Evolutionary conservation across 805 yeast species (phyloP), one percentile per base, ranked within the genome.

Genomic region (Candida peoriensis): DNA sequence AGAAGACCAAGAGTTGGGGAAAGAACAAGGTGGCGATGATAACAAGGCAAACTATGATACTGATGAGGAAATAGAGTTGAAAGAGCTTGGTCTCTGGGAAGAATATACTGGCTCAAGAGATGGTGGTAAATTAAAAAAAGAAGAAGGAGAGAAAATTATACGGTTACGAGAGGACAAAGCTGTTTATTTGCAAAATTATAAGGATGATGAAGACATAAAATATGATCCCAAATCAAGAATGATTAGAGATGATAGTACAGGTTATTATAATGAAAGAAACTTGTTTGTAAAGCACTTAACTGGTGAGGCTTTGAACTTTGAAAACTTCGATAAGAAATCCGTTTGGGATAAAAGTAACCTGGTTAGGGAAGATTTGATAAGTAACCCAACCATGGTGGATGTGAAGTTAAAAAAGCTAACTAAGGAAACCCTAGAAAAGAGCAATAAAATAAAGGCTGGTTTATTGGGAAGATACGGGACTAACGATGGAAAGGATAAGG

Each of bases 101-200:
- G 44, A 41, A 6, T 37, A 32, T 19, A 30, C 16, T 4, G n/a
- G n/a, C n/a, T n/a, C n/a, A n/a, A 20, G 27, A 15, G 30, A 35
- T 4, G 10, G 16, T 3, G 24, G 12, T 30, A 20, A 18, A 6
- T 42, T 17, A 42, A 54, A 30, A 64, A 63, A 45, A 61, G 60
- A 45, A 55, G 60, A 32, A 41, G 58, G 52, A 62, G 70, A 54
- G 52, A 63, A 61, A 34, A 55, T 72, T 8, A 69, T 82, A 0
- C 60, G 95, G 32, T 75, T 82, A 21, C 54, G 89, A 35, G 82
- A 78, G 41, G 96, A 87, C 50, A 76, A 76, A 25, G 94, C 96
- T n/a, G 57, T 75, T 42, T 76, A 86, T 64, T 50, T 75, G 47
- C 61, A 74, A 51, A 68, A 78, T 28, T 58, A 74, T 9, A 34